These are phyloP conservation scores for Alternaria consortialis DNA, from an alignment of 2,329 filamentous ascomycete species.

Conservation along the genomic window DNA sequence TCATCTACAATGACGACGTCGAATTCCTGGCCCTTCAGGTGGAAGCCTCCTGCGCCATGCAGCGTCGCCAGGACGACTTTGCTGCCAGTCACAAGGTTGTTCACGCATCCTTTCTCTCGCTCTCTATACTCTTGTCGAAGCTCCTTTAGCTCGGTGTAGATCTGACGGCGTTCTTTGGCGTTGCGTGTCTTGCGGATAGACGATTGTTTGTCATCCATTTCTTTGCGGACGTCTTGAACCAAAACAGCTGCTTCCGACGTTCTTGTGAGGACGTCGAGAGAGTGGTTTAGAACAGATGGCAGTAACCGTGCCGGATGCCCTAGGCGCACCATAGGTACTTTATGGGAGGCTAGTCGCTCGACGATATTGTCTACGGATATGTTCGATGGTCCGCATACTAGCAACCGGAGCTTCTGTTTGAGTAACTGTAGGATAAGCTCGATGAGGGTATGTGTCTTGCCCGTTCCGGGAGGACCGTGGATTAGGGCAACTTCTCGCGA, in stretches of 20 bases:
- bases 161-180: conserved; percentile 78
- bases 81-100: conserved; percentile 75
- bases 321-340: conserved; percentile 85
- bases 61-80: conserved; percentile 92
- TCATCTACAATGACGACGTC: conserved; percentile 97
- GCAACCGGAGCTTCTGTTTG: conserved; percentile 73
- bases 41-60: conserved; percentile 87
- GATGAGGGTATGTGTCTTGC: conserved; percentile 95
- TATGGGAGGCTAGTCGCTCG: conserved; percentile 84
- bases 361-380: conserved; percentile 99
- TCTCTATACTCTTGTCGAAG: conserved; percentile 88
- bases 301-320: conserved; percentile 92
- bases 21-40: conserved; percentile 81
- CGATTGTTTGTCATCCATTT: conserved; percentile 92
- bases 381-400: conserved; percentile 97
- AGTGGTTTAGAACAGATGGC: conserved; percentile 87
- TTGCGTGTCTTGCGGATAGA: conserved; percentile 87
- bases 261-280: conserved; percentile 87
- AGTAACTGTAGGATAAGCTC: conserved; percentile 94
- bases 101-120: conserved; percentile 82
- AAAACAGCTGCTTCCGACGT: conserved; percentile 90
- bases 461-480: conserved; percentile 93
- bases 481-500: conserved; percentile 86
- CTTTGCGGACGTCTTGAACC: conserved; percentile 86
- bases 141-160: conserved; percentile 86